These are phyloP conservation scores for Ogataea ramenticola DNA, from an alignment of 805 yeast genomes.

Conservation along the genomic window DNA sequence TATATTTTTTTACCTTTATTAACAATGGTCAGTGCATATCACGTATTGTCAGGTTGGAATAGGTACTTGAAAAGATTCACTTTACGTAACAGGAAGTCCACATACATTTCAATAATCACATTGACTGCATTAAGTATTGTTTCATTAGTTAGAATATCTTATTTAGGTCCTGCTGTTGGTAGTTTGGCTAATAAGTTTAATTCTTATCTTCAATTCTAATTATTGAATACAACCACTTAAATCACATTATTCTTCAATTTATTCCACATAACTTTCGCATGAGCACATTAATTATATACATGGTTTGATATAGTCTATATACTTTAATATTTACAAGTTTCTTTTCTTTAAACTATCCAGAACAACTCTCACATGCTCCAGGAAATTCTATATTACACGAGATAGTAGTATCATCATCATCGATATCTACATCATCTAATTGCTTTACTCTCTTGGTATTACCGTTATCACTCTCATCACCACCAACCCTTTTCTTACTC, in stretches of 20 bases:
- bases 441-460: not conserved
- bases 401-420: slow-evolving; percentile 2
- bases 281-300: no score
- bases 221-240: not conserved
- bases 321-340: not conserved
- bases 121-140: slow-evolving; percentile 29
- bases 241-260: not conserved
- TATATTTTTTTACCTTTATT: slow-evolving; percentile 27
- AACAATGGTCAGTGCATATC: slow-evolving; percentile 39
- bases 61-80: slow-evolving; percentile 36
- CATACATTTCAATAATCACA: slow-evolving; percentile 34
- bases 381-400: slow-evolving; percentile 17
- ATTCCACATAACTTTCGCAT: no score
- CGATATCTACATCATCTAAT: not conserved
- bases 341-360: slow-evolving; percentile 19
- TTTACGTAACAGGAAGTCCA: slow-evolving; percentile 32
- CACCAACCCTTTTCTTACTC: no score
- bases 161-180: slow-evolving; percentile 16
- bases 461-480: not conserved
- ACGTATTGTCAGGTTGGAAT: slow-evolving; percentile 45
- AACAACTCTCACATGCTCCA: slow-evolving; percentile 33
- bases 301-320: no score
- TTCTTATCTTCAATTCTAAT: no score
- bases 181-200: slow-evolving; percentile 15
- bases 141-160: slow-evolving; percentile 24